Evolutionary conservation across 1,284 basidiomycete genomes (phyloP), one percentile per base, ranked within the genome.

Genomic region (Malassezia dermatis): DNA sequence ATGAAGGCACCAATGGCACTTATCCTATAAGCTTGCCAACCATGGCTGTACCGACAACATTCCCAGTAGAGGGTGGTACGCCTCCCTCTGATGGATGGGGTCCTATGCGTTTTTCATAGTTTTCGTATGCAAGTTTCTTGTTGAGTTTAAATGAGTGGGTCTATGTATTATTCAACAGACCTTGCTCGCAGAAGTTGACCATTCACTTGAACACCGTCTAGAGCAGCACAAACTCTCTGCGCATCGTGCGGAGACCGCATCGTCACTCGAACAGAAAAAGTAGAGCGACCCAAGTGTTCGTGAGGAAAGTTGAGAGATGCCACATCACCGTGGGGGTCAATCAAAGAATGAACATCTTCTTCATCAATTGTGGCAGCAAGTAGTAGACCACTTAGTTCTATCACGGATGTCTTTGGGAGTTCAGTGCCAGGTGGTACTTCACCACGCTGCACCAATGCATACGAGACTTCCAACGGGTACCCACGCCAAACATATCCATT

Each of bases 401-500:
- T 19, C 8, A 53, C 50, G 35, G 19, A 8, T 27, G 52, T 21
- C 35, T 51, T 46, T 11, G 53, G 31, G 32, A 31, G 28, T 7
- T 28, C 23, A 7, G 26, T n/a, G 23, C 17, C 34, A 8, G 32
- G 34, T 39, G n/a, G 34, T 37, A 26, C 19, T 37, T 17, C 34
- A 26, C 21, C 35, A 12, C 71, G 66, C 51, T 74, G 71, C 2
- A 74, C 67, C 21, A 71, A 67, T 17, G 71, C 70, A 47, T 70
- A 73, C 4, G 70, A 73, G 15, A 73, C 71, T 39, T 73, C 71
- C 53, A 74, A 63, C 11, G 70, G 67, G 45, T 74, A 74, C 17
- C 68, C 62, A 44, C 64, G 60, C 71, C 71, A 74, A 15, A 60
- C 53, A 41, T 58, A 59, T 10, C 69, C 67, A 37, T 71, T 61